phyloP scores from a whole-genome alignment of 352 stramenopile genomes.

The Globisporangium middletonii region DNA sequence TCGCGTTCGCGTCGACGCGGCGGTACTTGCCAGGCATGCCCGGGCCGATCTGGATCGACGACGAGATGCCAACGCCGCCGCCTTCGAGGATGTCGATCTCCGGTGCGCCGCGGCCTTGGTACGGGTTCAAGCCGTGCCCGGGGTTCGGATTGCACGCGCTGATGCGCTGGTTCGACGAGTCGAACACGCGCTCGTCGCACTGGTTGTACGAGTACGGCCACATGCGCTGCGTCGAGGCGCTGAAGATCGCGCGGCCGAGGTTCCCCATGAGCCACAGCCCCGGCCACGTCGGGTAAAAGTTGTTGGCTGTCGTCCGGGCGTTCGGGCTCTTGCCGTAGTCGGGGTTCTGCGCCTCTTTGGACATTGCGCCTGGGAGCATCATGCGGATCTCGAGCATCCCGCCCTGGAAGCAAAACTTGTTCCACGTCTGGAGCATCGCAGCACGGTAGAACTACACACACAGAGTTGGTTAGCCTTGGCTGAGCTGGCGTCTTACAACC shows the following conservation, averaged over 20 bases:
- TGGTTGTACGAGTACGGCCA: slow-evolving; percentile 95
- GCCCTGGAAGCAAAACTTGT: slow-evolving; percentile 95
- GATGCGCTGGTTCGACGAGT: slow-evolving; percentile 61
- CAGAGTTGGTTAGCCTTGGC: not conserved
- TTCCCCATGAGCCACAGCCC: slow-evolving; percentile 96
- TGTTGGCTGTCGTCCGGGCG: slow-evolving; percentile 22
- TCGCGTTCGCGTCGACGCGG: slow-evolving; percentile 25
- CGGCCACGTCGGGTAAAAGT: slow-evolving; percentile 85
- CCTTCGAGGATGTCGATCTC: slow-evolving; percentile 96
- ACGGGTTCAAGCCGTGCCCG: slow-evolving; percentile 89
- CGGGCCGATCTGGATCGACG: slow-evolving; percentile 69
- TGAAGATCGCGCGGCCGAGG: slow-evolving; percentile 93
- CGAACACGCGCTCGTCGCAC: slow-evolving; percentile 86
- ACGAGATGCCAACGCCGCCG: slow-evolving; percentile 55
- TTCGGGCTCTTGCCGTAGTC: slow-evolving; percentile 71
- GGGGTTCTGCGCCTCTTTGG: slow-evolving; percentile 54
- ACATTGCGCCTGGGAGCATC: slow-evolving; percentile 82
- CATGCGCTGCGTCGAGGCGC: slow-evolving; percentile 89
- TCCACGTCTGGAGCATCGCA: slow-evolving; percentile 91
- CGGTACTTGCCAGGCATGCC: slow-evolving; percentile 51
- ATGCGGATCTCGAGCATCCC: slow-evolving; percentile 91
- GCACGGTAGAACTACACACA: slow-evolving; percentile 16
- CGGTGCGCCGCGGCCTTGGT: slow-evolving; percentile 86
- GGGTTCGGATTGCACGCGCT: slow-evolving; percentile 88
- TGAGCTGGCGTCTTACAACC: not conserved